Conservation (phyloP, 1,284 basidiomycete genomes). For the Tylopilus sp. region DNA sequence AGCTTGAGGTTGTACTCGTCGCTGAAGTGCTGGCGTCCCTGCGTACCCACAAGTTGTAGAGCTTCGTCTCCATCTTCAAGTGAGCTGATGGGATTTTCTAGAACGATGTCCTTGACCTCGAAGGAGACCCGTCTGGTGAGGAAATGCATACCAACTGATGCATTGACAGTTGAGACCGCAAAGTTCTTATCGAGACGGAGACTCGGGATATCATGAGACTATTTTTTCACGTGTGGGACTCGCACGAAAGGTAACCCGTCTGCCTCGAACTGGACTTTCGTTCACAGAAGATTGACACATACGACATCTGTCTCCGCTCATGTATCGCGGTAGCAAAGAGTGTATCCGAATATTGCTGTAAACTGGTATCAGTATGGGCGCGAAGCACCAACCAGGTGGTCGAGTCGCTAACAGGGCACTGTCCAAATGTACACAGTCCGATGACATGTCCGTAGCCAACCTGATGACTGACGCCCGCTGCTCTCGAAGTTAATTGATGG, state of each 20-base stretch:
- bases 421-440: background rate
- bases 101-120: background rate
- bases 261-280: background rate
- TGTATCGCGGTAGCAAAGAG: too few species aligned
- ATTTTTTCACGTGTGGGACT: background rate
- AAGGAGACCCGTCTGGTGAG: background rate
- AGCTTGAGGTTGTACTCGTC: conserved; percentile 69
- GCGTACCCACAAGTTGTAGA: conserved; percentile 63
- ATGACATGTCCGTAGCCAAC: background rate
- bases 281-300: background rate
- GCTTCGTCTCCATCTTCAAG: conserved; percentile 60
- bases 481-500: background rate
- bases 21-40: conserved; percentile 61
- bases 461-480: background rate
- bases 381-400: too few species aligned
- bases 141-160: background rate
- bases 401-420: background rate
- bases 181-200: background rate
- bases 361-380: too few species aligned
- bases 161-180: background rate
- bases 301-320: too few species aligned
- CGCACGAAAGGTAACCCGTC: background rate
- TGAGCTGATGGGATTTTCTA: background rate
- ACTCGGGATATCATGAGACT: too few species aligned
- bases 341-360: too few species aligned